These are phyloP conservation scores for Moricandia moricandioides DNA, from an alignment of 345 rosid species.

Conservation along the genomic window DNA sequence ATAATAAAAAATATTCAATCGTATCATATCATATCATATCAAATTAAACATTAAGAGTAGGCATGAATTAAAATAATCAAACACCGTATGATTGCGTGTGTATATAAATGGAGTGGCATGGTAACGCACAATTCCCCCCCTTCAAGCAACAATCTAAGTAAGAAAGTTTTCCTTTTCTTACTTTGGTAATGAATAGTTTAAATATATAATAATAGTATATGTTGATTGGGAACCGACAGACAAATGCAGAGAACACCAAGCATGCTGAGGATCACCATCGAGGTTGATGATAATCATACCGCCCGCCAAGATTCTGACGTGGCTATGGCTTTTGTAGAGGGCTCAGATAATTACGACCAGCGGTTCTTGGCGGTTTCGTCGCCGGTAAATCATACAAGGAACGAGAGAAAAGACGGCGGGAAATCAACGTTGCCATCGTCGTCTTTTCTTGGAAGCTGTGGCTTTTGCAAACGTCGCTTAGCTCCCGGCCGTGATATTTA, in stretches of 20 bases:
- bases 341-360: slow-evolving; percentile 25
- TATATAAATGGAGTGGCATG: slow-evolving; percentile 25
- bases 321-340: slow-evolving; percentile 9
- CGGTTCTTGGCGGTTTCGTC: slow-evolving; percentile 49
- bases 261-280: slow-evolving; percentile 17
- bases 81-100: slow-evolving; percentile 20
- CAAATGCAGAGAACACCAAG: slow-evolving; percentile 37
- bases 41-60: slow-evolving; percentile 13
- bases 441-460: slow-evolving; percentile 59
- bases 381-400: slow-evolving; percentile 36
- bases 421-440: slow-evolving; percentile 4
- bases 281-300: slow-evolving; percentile 4
- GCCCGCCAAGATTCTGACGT: slow-evolving; percentile 17
- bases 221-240: slow-evolving; percentile 27
- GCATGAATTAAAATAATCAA: slow-evolving; percentile 13
- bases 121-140: slow-evolving; percentile 32
- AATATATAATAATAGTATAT: slow-evolving; percentile 7
- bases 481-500: slow-evolving; percentile 73
- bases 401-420: slow-evolving; percentile 6
- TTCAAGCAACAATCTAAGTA: slow-evolving; percentile 25
- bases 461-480: slow-evolving; percentile 65
- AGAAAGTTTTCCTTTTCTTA: not conserved
- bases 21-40: slow-evolving; percentile 6
- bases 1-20: slow-evolving; percentile 24
- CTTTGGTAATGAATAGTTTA: not conserved